phyloP scores from a whole-genome alignment of 495 filamentous ascomycete species.

The Delitschia confertaspora region DNA sequence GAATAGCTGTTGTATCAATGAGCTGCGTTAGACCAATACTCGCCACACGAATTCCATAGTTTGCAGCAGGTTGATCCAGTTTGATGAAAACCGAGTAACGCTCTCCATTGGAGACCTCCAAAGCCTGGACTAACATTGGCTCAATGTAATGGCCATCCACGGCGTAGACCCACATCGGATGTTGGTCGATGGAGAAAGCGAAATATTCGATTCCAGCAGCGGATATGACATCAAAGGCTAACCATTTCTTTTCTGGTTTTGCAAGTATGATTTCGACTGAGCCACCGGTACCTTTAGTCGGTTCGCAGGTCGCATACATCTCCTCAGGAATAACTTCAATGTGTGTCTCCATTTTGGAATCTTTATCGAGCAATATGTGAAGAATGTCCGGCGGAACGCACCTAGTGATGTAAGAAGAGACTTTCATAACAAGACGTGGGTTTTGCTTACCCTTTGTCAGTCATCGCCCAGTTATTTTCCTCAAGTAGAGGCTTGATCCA shows the following conservation, averaged over 20 bases:
- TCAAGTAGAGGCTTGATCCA: slow-evolving; percentile 33
- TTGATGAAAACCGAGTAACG: slow-evolving; percentile 38
- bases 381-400: neutral
- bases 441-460: slow-evolving; percentile 42
- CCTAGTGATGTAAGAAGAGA: neutral
- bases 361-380: neutral
- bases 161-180: slow-evolving; percentile 40
- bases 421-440: neutral
- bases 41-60: slow-evolving; percentile 39
- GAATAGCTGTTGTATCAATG: slow-evolving; percentile 30
- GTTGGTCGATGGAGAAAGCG: slow-evolving; percentile 40
- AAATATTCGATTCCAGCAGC: slow-evolving; percentile 35
- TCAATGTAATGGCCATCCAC: slow-evolving; percentile 41
- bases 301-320: slow-evolving; percentile 31
- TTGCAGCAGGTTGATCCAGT: slow-evolving; percentile 29
- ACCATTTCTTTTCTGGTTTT: slow-evolving; percentile 31
- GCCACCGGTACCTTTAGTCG: slow-evolving; percentile 36
- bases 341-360: neutral
- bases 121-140: slow-evolving; percentile 35
- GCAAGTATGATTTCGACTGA: slow-evolving; percentile 34
- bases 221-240: slow-evolving; percentile 43
- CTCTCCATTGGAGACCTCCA: slow-evolving; percentile 37
- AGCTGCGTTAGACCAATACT: slow-evolving; percentile 33
- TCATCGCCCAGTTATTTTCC: slow-evolving; percentile 34
- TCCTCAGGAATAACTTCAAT: slow-evolving; percentile 2